Conservation (phyloP, 768 basidiomycete species). For the Calvatia gigantea region DNA sequence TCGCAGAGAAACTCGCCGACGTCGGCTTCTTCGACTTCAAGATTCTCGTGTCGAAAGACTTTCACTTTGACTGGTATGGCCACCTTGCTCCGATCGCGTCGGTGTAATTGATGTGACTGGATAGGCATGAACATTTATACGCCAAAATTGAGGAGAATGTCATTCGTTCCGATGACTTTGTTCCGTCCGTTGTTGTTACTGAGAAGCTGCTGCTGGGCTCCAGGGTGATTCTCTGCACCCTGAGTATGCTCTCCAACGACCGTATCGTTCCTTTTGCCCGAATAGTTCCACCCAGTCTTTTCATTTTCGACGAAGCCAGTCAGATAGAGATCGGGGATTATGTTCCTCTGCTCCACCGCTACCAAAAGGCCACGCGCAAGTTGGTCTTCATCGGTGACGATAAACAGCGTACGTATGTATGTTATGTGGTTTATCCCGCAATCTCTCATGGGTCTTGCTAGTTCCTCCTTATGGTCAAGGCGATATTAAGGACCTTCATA, state of each 20-base stretch:
- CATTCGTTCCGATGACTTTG: constrained; percentile 40
- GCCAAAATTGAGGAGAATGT: constrained; percentile 39
- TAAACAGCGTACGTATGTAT: constrained; percentile 39
- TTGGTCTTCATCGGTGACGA: constrained; percentile 51
- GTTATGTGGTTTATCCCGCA: neutral
- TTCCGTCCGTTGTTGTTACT: constrained; percentile 18
- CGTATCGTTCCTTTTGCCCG: constrained; percentile 21
- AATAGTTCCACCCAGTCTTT: constrained; percentile 32
- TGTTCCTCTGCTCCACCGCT: constrained; percentile 34
- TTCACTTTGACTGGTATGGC: constrained; percentile 59
- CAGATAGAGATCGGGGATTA: constrained; percentile 52
- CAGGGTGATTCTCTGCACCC: constrained; percentile 62
- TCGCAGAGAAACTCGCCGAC: constrained; percentile 63
- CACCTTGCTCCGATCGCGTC: neutral
- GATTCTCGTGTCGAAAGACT: constrained; percentile 61
- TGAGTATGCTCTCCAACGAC: constrained; percentile 55
- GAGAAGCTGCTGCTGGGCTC: constrained; percentile 30
- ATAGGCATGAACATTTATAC: constrained; percentile 76
- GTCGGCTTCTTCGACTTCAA: constrained; percentile 48
- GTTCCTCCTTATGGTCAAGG: constrained; percentile 66
- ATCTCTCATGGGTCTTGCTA: constrained; percentile 27
- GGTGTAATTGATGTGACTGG: neutral
- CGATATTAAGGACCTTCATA: constrained; percentile 45
- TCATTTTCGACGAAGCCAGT: constrained; percentile 54
- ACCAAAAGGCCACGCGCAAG: constrained; percentile 34